Evolutionary conservation across 345 rosid species (phyloP).

Genomic region (Salix purpurea): DNA sequence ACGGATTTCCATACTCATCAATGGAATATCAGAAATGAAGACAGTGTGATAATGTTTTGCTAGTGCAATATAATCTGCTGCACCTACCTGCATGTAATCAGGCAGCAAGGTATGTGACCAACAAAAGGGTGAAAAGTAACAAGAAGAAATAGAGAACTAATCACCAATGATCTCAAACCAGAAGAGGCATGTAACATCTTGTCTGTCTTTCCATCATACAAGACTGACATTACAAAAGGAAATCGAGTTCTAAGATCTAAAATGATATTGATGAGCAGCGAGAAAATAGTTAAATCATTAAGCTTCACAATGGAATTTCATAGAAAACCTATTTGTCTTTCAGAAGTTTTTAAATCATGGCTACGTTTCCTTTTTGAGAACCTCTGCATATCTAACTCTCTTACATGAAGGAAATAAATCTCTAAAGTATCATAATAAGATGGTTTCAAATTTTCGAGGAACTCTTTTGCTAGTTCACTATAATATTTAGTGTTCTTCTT

Average conservation of each 20-base stretch:
- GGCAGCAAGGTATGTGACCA: background rate
- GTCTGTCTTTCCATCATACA: background rate
- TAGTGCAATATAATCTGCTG: constrained; percentile 90
- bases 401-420: background rate
- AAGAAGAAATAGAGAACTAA: background rate
- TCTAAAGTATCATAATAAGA: background rate
- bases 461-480: background rate
- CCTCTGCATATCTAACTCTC: no score
- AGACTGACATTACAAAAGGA: background rate
- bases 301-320: background rate
- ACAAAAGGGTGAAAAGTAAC: background rate
- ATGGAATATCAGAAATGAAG: constrained; percentile 71
- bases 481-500: background rate
- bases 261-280: background rate
- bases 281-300: background rate
- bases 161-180: background rate
- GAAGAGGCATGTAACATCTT: background rate
- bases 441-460: background rate
- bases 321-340: background rate
- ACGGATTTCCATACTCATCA: constrained; percentile 78
- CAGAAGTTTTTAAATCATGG: background rate
- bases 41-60: constrained; percentile 75
- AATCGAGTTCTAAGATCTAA: background rate
- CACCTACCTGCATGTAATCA: constrained; percentile 52
- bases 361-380: no score